These are phyloP conservation scores for Microdochium bolleyi DNA, from an alignment of 2,329 filamentous ascomycete genomes.

Conservation along the genomic window DNA sequence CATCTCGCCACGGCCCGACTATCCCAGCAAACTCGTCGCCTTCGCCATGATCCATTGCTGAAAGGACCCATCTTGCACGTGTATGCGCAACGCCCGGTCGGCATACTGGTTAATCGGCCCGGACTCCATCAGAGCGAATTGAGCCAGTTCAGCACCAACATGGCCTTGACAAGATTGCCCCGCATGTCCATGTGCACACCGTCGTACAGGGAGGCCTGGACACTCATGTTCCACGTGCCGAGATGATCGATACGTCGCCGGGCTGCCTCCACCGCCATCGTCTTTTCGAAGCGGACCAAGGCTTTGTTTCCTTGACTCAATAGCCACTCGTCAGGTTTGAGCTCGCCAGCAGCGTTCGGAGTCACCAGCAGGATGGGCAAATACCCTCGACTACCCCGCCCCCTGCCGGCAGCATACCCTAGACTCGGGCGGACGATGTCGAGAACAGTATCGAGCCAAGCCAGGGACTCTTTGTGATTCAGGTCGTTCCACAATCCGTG, in stretches of 20 bases:
- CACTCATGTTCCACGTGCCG: conserved; percentile 42
- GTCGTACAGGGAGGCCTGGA: conserved; percentile 37
- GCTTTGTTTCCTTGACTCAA: conserved; percentile 38
- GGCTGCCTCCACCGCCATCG: conserved; percentile 21
- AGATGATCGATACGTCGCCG: conserved; percentile 32
- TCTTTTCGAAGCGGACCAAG: conserved; percentile 34
- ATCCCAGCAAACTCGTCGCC: too few species aligned
- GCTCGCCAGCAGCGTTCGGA: conserved; percentile 34
- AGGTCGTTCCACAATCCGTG: conserved; percentile 40
- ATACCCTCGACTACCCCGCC: conserved; percentile 5
- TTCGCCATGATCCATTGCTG: too few species aligned
- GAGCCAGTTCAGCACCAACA: conserved; percentile 41
- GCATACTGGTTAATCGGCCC: not conserved
- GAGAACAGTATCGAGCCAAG: conserved; percentile 30
- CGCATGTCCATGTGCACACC: conserved; percentile 38
- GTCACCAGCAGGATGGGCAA: conserved; percentile 27
- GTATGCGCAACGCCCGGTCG: too few species aligned
- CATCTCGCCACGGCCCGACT: too few species aligned
- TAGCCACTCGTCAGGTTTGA: conserved; percentile 36
- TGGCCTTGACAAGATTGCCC: conserved; percentile 38
- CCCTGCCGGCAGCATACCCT: conserved; percentile 7
- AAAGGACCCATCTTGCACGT: too few species aligned
- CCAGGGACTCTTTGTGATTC: conserved; percentile 27
- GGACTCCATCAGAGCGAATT: conserved; percentile 7
- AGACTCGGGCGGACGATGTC: conserved; percentile 16